Base-by-base conservation (phyloP, 2,329 filamentous ascomycete species). In the Penicillium sp. region DNA sequence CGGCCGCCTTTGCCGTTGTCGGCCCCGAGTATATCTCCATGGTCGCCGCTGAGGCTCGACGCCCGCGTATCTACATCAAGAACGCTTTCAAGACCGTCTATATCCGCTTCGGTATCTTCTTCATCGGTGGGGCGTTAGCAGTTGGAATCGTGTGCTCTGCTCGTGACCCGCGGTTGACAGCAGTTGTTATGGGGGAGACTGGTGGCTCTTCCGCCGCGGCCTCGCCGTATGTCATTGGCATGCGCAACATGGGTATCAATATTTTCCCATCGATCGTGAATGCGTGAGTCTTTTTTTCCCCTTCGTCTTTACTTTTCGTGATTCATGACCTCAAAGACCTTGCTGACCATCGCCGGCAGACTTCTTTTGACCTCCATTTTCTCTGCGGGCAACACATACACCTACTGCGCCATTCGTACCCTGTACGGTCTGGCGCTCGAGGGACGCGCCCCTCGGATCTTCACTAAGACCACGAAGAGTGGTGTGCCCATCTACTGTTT, bases 1-100 rank as follows among this genome's bases (percentile, higher is more conserved):
- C 84, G 47, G 83, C 83, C 0, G 76, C 78, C 9, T 85, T 85
- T 58, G 79, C 80, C 1, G 76, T 85, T 45, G 76, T 79, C 9
- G 82, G 83, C 0, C 81, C 82, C 0, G 82, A 85, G 58, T 83
- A 84, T 63, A 80, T 85, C 55, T 65, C 71, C 5, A 74, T 76
- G 72, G 71, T 76, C 2, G 82, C 83, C 2, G 84, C 81, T 18
- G 85, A 88, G 63, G 79, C 84, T 1, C 80, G 84, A 57, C 83
- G 85, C 52, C 85, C 85, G 0, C 79, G 84, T 4, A 70, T 71
- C 9, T 79, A 83, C 33, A 82, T 91, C 69, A 86, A 86, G 1
- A 80, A 78, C 24, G 87, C 86, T 1, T 89, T 83, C 66, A 87
- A 88, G 50, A 81, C 84, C 43, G 84, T 89, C 1, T 88, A 88